Percentiles rank a stretch among this genome's conserved stretches.
phyloP scores from a whole-genome alignment of 345 rosid species.

The Euphorbia lathyris region DNA sequence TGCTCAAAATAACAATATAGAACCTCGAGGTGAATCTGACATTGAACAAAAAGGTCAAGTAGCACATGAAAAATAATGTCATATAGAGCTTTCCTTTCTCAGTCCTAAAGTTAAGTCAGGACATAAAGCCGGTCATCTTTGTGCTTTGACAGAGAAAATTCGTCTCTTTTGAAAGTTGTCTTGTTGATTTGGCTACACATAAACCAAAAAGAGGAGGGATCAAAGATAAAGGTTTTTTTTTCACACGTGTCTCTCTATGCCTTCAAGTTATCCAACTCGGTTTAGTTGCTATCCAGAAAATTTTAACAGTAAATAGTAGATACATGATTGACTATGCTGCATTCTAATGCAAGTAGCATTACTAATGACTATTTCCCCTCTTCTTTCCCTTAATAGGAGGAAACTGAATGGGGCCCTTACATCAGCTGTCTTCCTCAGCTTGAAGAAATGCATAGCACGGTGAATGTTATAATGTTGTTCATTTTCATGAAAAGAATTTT shows the following conservation, averaged over 20 bases:
- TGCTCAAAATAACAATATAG: not conserved
- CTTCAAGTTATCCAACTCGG: not conserved
- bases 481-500: not conserved
- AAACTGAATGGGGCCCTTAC: conserved; percentile 73
- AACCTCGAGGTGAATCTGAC: not conserved
- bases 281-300: conserved; percentile 4
- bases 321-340: not conserved
- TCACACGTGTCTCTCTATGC: not conserved
- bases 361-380: not conserved
- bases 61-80: not conserved
- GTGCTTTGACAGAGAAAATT: not conserved
- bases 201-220: not conserved
- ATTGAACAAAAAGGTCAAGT: not conserved
- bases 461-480: conserved; percentile 23
- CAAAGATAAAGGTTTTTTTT: not conserved
- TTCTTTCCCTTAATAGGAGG: conserved; percentile 31
- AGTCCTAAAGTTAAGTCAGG: too few relatives aligned
- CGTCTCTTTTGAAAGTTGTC: not conserved
- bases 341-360: not conserved
- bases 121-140: not conserved
- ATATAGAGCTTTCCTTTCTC: not conserved
- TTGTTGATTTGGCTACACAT: not conserved
- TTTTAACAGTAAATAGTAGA: not conserved
- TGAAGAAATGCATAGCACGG: conserved; percentile 66
- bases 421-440: conserved; percentile 60